phyloP scores from a whole-genome alignment of 1,139 yeast genomes.

The Pichia kudriavzevii region DNA sequence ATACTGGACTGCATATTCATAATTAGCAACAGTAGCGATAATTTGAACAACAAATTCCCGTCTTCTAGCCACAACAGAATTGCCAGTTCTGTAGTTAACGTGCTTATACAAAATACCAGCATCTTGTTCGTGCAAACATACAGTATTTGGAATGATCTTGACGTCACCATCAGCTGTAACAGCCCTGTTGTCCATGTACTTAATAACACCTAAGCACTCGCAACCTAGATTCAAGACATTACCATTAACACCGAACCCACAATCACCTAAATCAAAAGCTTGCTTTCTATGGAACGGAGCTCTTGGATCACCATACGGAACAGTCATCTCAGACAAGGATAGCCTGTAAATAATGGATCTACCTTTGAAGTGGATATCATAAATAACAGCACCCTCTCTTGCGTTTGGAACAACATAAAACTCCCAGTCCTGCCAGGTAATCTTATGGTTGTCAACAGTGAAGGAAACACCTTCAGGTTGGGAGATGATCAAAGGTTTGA shows the following conservation, averaged over 20 bases:
- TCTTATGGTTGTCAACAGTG: slow-evolving; percentile 51
- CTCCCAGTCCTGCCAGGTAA: slow-evolving; percentile 88
- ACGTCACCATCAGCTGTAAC: slow-evolving; percentile 61
- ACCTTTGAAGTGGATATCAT: slow-evolving; percentile 74
- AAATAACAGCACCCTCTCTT: slow-evolving; percentile 80
- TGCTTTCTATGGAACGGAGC: slow-evolving; percentile 88
- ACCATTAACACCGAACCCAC: slow-evolving; percentile 80
- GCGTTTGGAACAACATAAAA: slow-evolving; percentile 68
- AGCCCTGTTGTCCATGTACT: slow-evolving; percentile 65
- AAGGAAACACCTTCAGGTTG: slow-evolving; percentile 90
- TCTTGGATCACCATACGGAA: slow-evolving; percentile 87
- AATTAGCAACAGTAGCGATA: slow-evolving; percentile 84
- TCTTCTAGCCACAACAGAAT: slow-evolving; percentile 74
- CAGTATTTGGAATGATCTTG: slow-evolving; percentile 57
- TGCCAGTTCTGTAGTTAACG: slow-evolving; percentile 70
- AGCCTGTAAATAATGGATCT: slow-evolving; percentile 75
- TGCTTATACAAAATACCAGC: slow-evolving; percentile 77
- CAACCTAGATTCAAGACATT: slow-evolving; percentile 74
- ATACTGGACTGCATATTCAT: slow-evolving; percentile 73
- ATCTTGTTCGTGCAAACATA: slow-evolving; percentile 90
- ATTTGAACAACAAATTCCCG: slow-evolving; percentile 82
- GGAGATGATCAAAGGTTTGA: slow-evolving; percentile 66
- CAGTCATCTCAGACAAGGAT: slow-evolving; percentile 82
- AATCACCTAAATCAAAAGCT: slow-evolving; percentile 88
- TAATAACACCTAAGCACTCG: slow-evolving; percentile 83